Conservation (phyloP, 2,329 filamentous ascomycete genomes). For the Chaetomiaceae sp. region DNA sequence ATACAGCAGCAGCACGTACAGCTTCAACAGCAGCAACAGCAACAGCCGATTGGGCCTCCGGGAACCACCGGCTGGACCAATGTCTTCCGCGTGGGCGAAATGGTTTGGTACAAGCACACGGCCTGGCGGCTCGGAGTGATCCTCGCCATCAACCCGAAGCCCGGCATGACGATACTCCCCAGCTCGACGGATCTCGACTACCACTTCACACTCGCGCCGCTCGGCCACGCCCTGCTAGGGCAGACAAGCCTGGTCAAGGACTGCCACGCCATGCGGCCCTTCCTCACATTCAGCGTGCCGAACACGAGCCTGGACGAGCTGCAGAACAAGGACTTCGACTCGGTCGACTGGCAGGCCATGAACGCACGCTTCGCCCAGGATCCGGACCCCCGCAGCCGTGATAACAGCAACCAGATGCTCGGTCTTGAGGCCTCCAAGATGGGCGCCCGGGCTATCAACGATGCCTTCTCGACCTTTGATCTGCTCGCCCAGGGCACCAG, state of each 20-base stretch:
- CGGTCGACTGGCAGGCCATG: constrained; percentile 30
- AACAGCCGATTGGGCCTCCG: constrained; percentile 10
- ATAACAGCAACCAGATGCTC: constrained; percentile 24
- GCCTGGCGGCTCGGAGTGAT: constrained; percentile 36
- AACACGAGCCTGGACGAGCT: constrained; percentile 24
- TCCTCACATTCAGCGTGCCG: constrained; percentile 36
- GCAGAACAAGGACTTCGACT: constrained; percentile 26
- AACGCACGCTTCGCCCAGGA: constrained; percentile 19
- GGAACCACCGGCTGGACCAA: constrained; percentile 23
- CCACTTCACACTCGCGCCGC: constrained; percentile 29
- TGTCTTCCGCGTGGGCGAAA: constrained; percentile 33
- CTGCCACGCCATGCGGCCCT: constrained; percentile 32
- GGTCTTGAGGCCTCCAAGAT: constrained; percentile 37
- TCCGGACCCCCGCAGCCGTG: constrained; percentile 14
- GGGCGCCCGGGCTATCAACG: constrained; percentile 34
- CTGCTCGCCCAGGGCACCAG: constrained; percentile 20
- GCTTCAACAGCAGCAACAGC: constrained; percentile 5
- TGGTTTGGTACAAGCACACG: constrained; percentile 33
- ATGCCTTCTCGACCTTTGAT: constrained; percentile 33
- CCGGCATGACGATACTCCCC: constrained; percentile 4
- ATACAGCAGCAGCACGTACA: constrained; percentile 10
- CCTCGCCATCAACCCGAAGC: constrained; percentile 21
- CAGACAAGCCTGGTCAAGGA: constrained; percentile 24
- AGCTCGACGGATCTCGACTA: constrained; percentile 17
- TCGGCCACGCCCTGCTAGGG: constrained; percentile 28